Evolutionary conservation across 2,329 filamentous ascomycete species (phyloP), one percentile per base, ranked within the genome.

Genomic region (Coniochaeta sp.): DNA sequence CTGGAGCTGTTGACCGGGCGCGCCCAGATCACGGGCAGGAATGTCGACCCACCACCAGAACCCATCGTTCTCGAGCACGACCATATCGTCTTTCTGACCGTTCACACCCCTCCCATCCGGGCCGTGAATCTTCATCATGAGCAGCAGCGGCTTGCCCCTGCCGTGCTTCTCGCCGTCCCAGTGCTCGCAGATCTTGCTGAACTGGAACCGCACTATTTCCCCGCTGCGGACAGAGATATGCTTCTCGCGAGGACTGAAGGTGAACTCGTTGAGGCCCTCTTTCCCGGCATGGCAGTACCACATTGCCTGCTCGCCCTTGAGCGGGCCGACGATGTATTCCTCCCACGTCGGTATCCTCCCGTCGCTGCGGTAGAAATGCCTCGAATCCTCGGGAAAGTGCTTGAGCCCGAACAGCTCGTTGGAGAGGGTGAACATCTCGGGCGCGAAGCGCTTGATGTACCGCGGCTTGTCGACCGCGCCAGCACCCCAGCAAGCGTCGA

Each of bases 401-500:
- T 81, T 83, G 19, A 85, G 74, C 0, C 91, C 91, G 69, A 99
- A 96, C 33, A 89, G 83, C 59, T 93, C 88, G 70, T 97, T 97
- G 58, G 74, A 73, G 62, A 76, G 73, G 2, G 76, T 82, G 66
- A 89, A 89, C 64, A 83, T 74, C 8, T 79, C 73, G 0, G 91
- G 84, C 1, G 78, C 81, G 72, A 97, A 96, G 3, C 77, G 71
- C 66, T 88, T 82, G 50, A 82, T 82, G 74, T 92, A 97, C 1
- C 78, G 73, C 17, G 69, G 78, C 50, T 79, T 74, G 6, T 38
- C 54, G 9, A 96, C 74, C 63, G 84, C 79, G 1, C 93, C 93
- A 0, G 93, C 91, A 43, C 95, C 95, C 95, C 95, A 99, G 71
- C 93, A 98, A 0, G 89, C 75, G 69, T 99, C 95, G 57, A 98